These are phyloP conservation scores for Colletotrichum simmondsii DNA, from an alignment of 2,329 filamentous ascomycete genomes.

Conservation along the genomic window DNA sequence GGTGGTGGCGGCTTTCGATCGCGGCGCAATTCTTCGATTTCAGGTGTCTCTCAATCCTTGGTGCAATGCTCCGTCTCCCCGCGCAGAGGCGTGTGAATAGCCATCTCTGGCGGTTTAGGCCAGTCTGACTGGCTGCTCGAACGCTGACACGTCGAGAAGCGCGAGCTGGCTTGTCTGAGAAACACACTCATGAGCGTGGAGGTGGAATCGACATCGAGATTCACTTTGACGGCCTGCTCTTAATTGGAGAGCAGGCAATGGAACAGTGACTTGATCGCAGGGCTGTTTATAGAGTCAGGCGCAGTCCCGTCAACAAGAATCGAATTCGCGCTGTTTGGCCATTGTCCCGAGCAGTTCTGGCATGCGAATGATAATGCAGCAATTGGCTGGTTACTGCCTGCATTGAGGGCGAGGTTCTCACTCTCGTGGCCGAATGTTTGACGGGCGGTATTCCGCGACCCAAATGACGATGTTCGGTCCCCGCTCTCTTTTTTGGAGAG, in stretches of 20 bases:
- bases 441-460: not conserved
- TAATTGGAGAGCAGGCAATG: not conserved
- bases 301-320: not conserved
- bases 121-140: constrained; percentile 13
- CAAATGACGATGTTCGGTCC: not conserved
- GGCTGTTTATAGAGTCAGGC: constrained; percentile 1
- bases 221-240: not conserved
- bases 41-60: constrained; percentile 20
- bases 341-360: not conserved
- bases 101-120: not conserved
- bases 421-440: not conserved
- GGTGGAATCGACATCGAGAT: constrained; percentile 30
- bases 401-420: not conserved
- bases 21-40: constrained; percentile 35
- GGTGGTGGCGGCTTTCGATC: constrained; percentile 32
- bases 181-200: not conserved
- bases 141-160: constrained; percentile 29
- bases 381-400: not conserved
- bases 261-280: not conserved
- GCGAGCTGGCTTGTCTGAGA: constrained; percentile 20
- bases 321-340: not conserved
- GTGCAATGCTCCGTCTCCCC: constrained; percentile 30
- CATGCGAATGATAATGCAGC: not conserved
- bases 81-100: constrained; percentile 33
- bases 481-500: not conserved